A percentile compares a stretch with the other conserved stretches of the same genome.
phyloP scores from a whole-genome alignment of 129 eudicot species.

The Pittosporum tobira region DNA sequence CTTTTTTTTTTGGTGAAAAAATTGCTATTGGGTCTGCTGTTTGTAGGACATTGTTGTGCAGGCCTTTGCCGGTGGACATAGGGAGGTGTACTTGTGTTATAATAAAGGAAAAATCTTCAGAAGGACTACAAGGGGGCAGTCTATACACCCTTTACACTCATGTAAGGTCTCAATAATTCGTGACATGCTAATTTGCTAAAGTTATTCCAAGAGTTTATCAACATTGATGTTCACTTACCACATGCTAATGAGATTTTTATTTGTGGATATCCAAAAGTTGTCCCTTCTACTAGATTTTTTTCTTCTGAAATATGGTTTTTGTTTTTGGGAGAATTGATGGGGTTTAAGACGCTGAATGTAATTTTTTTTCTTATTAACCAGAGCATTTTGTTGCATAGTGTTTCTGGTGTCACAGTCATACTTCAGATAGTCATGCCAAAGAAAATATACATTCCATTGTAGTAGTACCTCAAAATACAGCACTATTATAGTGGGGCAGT shows the following conservation, averaged over 20 bases:
- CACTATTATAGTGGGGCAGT: no score
- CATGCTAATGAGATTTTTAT: not conserved
- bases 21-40: not conserved
- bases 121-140: constrained; percentile 58
- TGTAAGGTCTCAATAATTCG: constrained; percentile 33
- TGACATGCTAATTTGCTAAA: not conserved
- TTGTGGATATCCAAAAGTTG: not conserved
- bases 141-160: constrained; percentile 69
- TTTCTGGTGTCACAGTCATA: no score
- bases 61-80: constrained; percentile 80
- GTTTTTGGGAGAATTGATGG: no score
- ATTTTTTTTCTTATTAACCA: no score
- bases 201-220: not conserved
- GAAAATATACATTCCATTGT: no score
- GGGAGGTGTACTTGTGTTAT: constrained; percentile 91
- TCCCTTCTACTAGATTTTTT: no score
- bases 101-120: constrained; percentile 62
- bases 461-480: no score
- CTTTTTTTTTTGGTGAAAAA: no score
- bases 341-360: no score
- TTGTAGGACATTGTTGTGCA: constrained; percentile 67
- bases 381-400: not conserved
- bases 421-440: no score
- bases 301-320: no score
- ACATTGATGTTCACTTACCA: not conserved